Evolutionary conservation across 495 filamentous ascomycete species (phyloP), one percentile per base, ranked within the genome.

Genomic region (Glarea lozoyensis): DNA sequence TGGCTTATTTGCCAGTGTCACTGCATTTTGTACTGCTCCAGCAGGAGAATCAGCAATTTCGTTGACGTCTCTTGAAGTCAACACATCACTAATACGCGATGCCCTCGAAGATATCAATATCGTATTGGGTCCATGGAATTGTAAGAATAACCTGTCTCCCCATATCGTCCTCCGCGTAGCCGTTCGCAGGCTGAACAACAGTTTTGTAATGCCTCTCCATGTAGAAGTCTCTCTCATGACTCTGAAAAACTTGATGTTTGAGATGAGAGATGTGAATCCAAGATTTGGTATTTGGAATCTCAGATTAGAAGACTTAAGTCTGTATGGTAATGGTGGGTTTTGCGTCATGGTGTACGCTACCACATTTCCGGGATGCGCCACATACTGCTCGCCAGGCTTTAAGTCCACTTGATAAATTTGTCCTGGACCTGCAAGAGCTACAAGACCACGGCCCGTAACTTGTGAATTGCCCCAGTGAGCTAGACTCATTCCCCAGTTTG

Each of bases 141-240:
- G 81, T 17, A 97, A 65, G 56, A 97, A 97, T 11, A 96, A 68
- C 49, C 90, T 66, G 60, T 98, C 92, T 21, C 92, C 92, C 86
- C 86, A 94, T n/a, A 98, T 83, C 2, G 81, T 81, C 54, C 82
- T 69, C 42, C 89, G 72, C 22, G 76, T 69, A 61, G 84, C 82
- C 1, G 86, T 90, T 24, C 86, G 72, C 13, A 93, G 42, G 24
- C 56, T 70, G 58, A 79, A 88, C 23, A 83, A 50, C 16, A 78
- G 46, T 10, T 63, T 65, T 40, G 76, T 71, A 0, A 88, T 52
- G 1, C 62, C 62, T 51, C 80, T 84, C 77, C 86, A 96, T 2
- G 76, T 75, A 10, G 71, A 60, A 1, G 84, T 81, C 24, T 76
- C 68, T 17, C 75, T 69, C 70, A 93, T 77, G 10, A 68, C 76